These are phyloP conservation scores for Moniliophthora roreri DNA, from an alignment of 1,284 basidiomycete genomes.

Conservation along the genomic window DNA sequence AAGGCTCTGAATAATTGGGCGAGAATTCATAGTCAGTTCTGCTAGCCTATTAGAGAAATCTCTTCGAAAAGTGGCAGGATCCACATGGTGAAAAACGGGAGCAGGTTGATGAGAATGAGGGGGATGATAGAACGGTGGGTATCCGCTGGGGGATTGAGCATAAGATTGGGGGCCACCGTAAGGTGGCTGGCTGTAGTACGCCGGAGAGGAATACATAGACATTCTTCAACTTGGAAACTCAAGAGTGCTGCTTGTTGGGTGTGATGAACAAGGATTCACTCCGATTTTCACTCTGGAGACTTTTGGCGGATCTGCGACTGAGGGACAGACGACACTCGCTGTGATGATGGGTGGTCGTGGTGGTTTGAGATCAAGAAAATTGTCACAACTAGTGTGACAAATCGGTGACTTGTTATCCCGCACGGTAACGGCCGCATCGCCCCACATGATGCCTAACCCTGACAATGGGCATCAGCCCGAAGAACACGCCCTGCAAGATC, in stretches of 20 bases:
- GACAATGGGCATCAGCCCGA: not conserved
- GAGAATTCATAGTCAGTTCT: conserved; percentile 92
- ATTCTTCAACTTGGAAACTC: conserved; percentile 1
- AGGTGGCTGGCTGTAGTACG: conserved; percentile 37
- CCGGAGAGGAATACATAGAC: conserved; percentile 29
- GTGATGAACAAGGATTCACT: not conserved
- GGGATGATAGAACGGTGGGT: conserved; percentile 44
- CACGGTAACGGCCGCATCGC: not conserved
- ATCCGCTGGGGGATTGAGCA: conserved; percentile 44
- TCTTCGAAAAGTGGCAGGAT: conserved; percentile 78
- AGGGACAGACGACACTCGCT: no score
- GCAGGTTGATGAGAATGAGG: conserved; percentile 40
- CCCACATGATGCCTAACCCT: not conserved
- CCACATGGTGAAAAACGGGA: conserved; percentile 56
- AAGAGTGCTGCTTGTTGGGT: not conserved
- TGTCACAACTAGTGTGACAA: no score
- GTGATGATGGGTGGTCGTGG: no score
- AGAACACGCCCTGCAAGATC: conserved; percentile 25
- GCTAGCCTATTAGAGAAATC: conserved; percentile 79
- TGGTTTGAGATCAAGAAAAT: no score
- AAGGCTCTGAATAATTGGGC: conserved; percentile 93
- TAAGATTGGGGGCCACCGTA: conserved; percentile 35
- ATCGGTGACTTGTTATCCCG: no score
- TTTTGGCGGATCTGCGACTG: not conserved
- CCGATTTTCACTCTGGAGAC: not conserved